Evolutionary conservation across 371 early-diverging fungal genomes (phyloP), one percentile per base, ranked within the genome.

Genomic region (Lichtheimia ramosa): DNA sequence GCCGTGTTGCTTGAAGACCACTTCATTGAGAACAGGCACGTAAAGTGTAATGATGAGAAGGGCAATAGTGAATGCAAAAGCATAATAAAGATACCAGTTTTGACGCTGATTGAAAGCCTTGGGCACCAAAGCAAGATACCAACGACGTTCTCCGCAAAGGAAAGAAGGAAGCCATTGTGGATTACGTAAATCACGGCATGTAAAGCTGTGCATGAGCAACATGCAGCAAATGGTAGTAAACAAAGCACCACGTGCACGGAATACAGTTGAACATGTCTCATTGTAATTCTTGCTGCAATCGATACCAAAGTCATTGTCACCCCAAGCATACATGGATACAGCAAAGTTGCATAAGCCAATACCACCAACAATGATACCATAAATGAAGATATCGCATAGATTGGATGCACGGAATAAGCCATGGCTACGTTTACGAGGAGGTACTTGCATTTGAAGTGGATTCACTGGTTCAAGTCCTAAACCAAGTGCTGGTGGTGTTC

Each of bases 401-500:
- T 90, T 85, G 54, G 89, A 85, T 43, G 63, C 66, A 20, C 83
- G 73, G 62, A 92, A 92, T 14, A 92, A 69, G 1, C 92, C 91
- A 52, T 87, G 75, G 16, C 79, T 77, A 18, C 75, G 59, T 7
- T 77, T 66, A 23, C 96, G 90, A 21, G 97, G 98, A 13, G 88
- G 89, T 27, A 86, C 83, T 28, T 82, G 70, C 94, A 98, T 95
- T 56, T 92, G 83, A 46, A 87, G 83, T 10, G 63, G 64, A 64
- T 92, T 91, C 14, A 86, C 85, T 55, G 89, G 91, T 67, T 98
- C 99, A 20, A 93, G 82, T 48, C 93, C 93, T 4, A 92, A 69
- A 42, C 86, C 84, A 83, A 92, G 89, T 13, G 94, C 93, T 7
- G 94, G 94, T 16, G 97, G 96, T 23, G 89, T 84, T 50, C 74